phyloP scores from a whole-genome alignment of 208 protist genomes.

The Leishmania turanica region DNA sequence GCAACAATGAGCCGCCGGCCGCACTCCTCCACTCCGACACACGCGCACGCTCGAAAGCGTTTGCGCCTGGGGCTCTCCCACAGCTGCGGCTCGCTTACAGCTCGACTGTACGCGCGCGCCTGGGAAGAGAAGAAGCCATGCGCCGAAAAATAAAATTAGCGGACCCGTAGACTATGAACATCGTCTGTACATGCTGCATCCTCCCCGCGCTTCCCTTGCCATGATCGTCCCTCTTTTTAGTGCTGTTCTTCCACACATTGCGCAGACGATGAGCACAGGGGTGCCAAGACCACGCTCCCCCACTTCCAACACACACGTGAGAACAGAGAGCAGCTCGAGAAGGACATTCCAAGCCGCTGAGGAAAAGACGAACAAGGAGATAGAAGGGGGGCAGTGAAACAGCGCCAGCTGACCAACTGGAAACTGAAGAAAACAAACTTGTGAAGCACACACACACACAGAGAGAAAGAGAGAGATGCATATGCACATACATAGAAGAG shows the following conservation, averaged over 20 bases:
- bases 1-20: neutral
- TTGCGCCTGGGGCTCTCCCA: neutral
- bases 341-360: neutral
- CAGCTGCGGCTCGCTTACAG: neutral
- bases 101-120: neutral
- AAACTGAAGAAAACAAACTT: conserved; percentile 4
- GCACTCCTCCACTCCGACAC: neutral
- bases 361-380: neutral
- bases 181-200: conserved; percentile 7
- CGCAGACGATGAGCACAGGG: neutral
- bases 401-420: neutral
- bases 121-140: neutral
- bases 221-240: neutral
- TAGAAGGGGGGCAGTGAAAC: neutral
- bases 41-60: neutral
- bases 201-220: neutral
- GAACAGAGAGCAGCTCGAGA: neutral
- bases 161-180: neutral
- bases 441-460: conserved; percentile 1
- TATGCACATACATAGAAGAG: neutral
- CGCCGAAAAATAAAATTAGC: neutral
- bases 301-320: neutral
- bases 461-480: neutral
- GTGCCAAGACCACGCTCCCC: no score
- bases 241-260: neutral